A percentile compares a stretch with the other conserved stretches of the same genome.
These are phyloP conservation scores for Albatrellus ellisii DNA, from an alignment of 768 basidiomycete species.

Conservation along the genomic window DNA sequence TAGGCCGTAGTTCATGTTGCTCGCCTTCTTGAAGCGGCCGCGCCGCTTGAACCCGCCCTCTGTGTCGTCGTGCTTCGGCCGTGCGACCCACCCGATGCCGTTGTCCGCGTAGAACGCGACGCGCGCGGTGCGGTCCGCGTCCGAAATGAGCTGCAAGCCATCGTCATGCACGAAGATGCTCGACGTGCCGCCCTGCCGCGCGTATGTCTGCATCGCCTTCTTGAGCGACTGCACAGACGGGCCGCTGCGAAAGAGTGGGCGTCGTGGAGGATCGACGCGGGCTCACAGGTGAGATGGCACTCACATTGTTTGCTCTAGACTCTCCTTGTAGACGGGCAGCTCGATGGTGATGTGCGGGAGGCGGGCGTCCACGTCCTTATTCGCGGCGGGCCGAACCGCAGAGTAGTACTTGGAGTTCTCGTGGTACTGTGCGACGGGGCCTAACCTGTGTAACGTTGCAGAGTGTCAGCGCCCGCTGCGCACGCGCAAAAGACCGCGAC, in stretches of 20 bases:
- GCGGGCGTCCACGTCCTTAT: slow-evolving; percentile 45
- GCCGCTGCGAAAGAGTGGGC: slow-evolving; percentile 26
- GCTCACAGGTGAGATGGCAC: slow-evolving; percentile 18
- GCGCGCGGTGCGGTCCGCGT: slow-evolving; percentile 51
- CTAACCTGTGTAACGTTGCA: slow-evolving; percentile 31
- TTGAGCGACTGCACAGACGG: slow-evolving; percentile 70
- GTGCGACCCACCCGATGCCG: slow-evolving; percentile 75
- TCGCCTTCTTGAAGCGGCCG: slow-evolving; percentile 89
- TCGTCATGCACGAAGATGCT: slow-evolving; percentile 76
- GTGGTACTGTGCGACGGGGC: slow-evolving; percentile 76
- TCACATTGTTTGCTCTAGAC: slow-evolving; percentile 70
- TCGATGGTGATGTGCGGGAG: slow-evolving; percentile 72
- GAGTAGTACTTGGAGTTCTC: slow-evolving; percentile 81
- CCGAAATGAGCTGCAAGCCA: slow-evolving; percentile 55
- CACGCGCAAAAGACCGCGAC: slow-evolving; percentile 14
- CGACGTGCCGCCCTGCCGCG: slow-evolving; percentile 77
- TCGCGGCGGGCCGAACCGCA: slow-evolving; percentile 45
- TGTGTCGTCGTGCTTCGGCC: slow-evolving; percentile 51
- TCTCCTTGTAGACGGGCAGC: slow-evolving; percentile 85
- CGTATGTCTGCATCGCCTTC: slow-evolving; percentile 85
- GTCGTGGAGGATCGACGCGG: background rate
- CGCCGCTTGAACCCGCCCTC: slow-evolving; percentile 67
- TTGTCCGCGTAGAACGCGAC: slow-evolving; percentile 65
- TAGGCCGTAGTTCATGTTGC: slow-evolving; percentile 83
- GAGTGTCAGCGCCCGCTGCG: slow-evolving; percentile 2